Percentiles rank a stretch among this genome's conserved stretches.
These are phyloP conservation scores for Citrus australasica DNA, from an alignment of 345 rosid genomes.

Conservation along the genomic window DNA sequence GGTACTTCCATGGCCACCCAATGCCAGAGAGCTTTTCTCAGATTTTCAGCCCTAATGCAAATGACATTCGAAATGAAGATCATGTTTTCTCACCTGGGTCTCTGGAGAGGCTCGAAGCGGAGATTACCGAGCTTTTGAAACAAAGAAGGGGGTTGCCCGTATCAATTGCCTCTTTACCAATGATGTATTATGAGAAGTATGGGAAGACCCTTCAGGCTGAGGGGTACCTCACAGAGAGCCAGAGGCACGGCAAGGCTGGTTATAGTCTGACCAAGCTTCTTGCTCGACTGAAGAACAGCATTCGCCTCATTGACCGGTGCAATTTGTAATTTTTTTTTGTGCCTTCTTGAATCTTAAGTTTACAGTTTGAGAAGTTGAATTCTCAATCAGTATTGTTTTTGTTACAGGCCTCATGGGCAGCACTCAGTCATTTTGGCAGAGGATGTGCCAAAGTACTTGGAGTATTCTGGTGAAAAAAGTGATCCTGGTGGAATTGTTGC, in stretches of 20 bases:
- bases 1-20: constrained; percentile 71
- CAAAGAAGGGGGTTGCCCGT: constrained; percentile 83
- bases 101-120: constrained; percentile 80
- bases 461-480: constrained; percentile 45
- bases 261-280: constrained; percentile 93
- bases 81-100: constrained; percentile 56
- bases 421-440: constrained; percentile 84
- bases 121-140: constrained; percentile 75
- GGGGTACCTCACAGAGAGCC: constrained; percentile 96
- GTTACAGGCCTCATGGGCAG: constrained; percentile 90
- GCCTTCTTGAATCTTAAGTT: neutral
- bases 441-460: constrained; percentile 67
- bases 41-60: constrained; percentile 37
- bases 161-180: constrained; percentile 92
- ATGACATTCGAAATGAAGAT: constrained; percentile 55
- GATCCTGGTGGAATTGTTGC: constrained; percentile 59
- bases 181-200: constrained; percentile 79
- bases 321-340: neutral
- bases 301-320: constrained; percentile 86
- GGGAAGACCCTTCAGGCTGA: constrained; percentile 92
- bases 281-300: constrained; percentile 73
- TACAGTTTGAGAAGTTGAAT: neutral
- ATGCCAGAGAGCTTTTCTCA: constrained; percentile 51
- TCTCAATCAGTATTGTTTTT: neutral
- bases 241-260: constrained; percentile 95